phyloP scores from a whole-genome alignment of 768 basidiomycete species.

The Lentinula lateritia region DNA sequence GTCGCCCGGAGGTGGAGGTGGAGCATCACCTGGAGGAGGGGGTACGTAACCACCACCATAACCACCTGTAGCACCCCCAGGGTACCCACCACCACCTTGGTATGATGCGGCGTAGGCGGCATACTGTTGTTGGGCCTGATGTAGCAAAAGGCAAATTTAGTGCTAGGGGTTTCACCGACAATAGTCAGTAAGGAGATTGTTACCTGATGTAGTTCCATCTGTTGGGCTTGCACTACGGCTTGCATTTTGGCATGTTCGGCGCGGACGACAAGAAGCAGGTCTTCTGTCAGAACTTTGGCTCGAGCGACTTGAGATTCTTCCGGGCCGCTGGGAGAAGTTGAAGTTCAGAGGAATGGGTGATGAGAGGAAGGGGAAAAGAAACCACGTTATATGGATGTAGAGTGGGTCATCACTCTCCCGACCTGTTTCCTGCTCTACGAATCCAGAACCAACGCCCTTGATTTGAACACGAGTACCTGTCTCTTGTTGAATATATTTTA shows the following conservation, averaged over 20 bases:
- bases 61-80: constrained; percentile 4
- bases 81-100: constrained; percentile 30
- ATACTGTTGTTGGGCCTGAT: constrained; percentile 64
- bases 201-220: constrained; percentile 76
- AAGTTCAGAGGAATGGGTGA: background rate
- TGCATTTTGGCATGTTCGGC: constrained; percentile 84
- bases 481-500: constrained; percentile 97
- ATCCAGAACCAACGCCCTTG: constrained; percentile 92
- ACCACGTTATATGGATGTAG: constrained; percentile 88
- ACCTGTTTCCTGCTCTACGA: constrained; percentile 88
- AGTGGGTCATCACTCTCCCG: constrained; percentile 85
- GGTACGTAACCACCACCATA: constrained; percentile 37
- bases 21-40: constrained; percentile 45
- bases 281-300: constrained; percentile 84
- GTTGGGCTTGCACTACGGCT: constrained; percentile 58
- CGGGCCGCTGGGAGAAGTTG: constrained; percentile 47
- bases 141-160: background rate
- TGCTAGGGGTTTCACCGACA: background rate
- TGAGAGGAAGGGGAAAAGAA: constrained; percentile 17
- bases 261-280: constrained; percentile 83
- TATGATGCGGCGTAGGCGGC: constrained; percentile 63
- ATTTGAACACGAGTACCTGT: constrained; percentile 96
- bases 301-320: constrained; percentile 83
- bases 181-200: background rate
- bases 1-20: constrained; percentile 49